Evolutionary conservation across 768 basidiomycete species (phyloP), one percentile per base, ranked within the genome.

Genomic region (Paxillus ammoniavirescens): DNA sequence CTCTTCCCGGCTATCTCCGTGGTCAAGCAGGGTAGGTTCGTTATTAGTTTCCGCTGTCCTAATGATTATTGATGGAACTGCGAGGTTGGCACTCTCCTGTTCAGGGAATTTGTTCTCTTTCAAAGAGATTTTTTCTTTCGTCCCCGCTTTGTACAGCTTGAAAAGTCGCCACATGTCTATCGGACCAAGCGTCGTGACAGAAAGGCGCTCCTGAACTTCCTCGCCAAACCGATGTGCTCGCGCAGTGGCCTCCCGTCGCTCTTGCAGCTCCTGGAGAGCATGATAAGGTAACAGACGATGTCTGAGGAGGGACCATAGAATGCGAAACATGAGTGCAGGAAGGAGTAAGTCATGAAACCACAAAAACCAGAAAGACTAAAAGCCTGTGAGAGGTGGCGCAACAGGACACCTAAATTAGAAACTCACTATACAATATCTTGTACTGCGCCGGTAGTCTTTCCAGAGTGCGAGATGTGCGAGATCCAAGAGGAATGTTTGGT

Each of bases 291-390:
- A 72, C 30, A 86, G 48, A 54, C 74, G 76, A 35, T 77, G 75
- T 37, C 76, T 75, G 30, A 82, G 35, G 44, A 87, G 75, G 38
- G 74, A 60, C 55, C 76, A 79, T 28, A 81, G 60, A 13, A 86
- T 63, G 36, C 75, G 72, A 40, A 80, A 63, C 45, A 84, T 55
- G 23, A 84, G 62, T 8, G 76, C 74, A 12, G 87, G 78, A 12
- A 80, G 70, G 4, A 89, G 72, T 13, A 84, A 61, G 59, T 86
- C 75, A 48, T 79, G 61, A 65, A 79, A 80, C 86, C 86, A 88
- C 14, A 86, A 60, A 35, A 75, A 65, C 87, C 87, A 88, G 57
- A 79, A 88, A 1, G 73, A 52, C 87, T 87, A 55, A 36, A 42
- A 42, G 35, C 31, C 45, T 28, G 6, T 60, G 21, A 60, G 23